Evolutionary conservation across 2,329 filamentous ascomycete species (phyloP), one percentile per base, ranked within the genome.

Genomic region (Alternaria consortialis): DNA sequence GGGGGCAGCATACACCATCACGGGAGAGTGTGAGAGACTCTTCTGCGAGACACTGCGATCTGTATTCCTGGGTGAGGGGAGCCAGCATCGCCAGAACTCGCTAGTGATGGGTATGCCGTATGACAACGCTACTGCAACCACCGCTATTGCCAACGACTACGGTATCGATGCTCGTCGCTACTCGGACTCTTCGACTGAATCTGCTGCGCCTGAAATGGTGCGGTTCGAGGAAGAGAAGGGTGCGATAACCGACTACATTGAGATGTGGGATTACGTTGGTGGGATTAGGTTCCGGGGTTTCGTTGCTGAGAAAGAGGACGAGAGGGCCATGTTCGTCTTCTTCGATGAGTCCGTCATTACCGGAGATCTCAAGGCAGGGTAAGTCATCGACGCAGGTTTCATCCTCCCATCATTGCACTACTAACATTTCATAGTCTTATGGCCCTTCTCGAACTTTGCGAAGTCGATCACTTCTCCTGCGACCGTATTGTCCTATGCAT

Each of bases 1-100:
- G 91, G 93, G 93, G 93, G 93, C 93, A 90, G 89, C 92, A 91
- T 89, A 92, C 84, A 90, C 90, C 85, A 97, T 97, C 87, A 93
- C 91, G 92, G 93, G 91, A 93, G 93, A 97, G 92, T 97, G 94
- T 97, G 94, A 97, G 93, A 97, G 94, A 87, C 94, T 97, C 90
- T 97, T 97, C 88, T 97, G 94, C 85, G 93, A 94, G 90, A 90
- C 90, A 87, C 92, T 97, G 89, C 91, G 88, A 84, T 85, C 90
- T 85, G 91, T 92, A 85, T 97, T 97, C 89, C 91, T 91, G 87
- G 94, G 92, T 97, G 93, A 96, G 93, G 89, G 90, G 91, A 89
- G 89, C 83, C 81, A 84, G 86, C 87, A 83, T 80, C 83, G 84
- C 85, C 86, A 89, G 88, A 90, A 88, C 90, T 94, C 92, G 88